phyloP scores from a whole-genome alignment of 1,139 yeast genomes.

The Geotrichum histeridarum region DNA sequence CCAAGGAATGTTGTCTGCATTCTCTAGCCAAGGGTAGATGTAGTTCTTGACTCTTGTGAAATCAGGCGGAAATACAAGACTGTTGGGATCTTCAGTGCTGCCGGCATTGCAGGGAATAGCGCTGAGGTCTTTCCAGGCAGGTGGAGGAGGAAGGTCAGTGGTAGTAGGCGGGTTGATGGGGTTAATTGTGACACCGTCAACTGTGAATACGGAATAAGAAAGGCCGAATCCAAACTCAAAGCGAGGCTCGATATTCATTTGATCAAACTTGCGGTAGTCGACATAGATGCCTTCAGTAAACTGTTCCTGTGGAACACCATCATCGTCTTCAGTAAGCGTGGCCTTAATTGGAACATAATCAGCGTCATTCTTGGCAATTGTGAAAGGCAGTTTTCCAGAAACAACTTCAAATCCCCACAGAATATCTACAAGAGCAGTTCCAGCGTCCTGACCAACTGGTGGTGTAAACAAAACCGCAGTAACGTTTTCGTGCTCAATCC shows the following conservation, averaged over 20 bases:
- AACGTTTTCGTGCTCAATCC: conserved; percentile 55
- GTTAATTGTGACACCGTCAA: conserved; percentile 35
- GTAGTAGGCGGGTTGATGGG: conserved; percentile 45
- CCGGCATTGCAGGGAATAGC: conserved; percentile 4
- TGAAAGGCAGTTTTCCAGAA: conserved; percentile 59
- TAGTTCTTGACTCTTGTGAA: conserved; percentile 23
- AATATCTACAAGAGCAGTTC: conserved; percentile 45
- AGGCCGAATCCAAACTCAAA: conserved; percentile 61
- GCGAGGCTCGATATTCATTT: conserved; percentile 51
- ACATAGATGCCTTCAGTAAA: conserved; percentile 38
- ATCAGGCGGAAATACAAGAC: conserved; percentile 47
- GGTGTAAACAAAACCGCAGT: conserved; percentile 54
- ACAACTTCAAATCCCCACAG: conserved; percentile 58
- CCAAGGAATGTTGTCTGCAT: conserved; percentile 22
- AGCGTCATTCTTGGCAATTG: conserved; percentile 52
- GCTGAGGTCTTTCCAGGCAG: conserved; percentile 20
- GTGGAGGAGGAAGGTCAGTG: conserved; percentile 49
- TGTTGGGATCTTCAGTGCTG: conserved; percentile 45
- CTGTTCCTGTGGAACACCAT: conserved; percentile 42
- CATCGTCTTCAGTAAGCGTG: conserved; percentile 26
- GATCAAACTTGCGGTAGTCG: conserved; percentile 54
- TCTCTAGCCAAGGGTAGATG: conserved; percentile 33
- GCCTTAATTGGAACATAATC: conserved; percentile 52
- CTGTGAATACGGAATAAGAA: conserved; percentile 49
- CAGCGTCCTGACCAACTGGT: conserved; percentile 56